Percentiles rank a stretch among this genome's conserved stretches.
Conservation (phyloP, 768 basidiomycete species). For the Phaffia australis region DNA sequence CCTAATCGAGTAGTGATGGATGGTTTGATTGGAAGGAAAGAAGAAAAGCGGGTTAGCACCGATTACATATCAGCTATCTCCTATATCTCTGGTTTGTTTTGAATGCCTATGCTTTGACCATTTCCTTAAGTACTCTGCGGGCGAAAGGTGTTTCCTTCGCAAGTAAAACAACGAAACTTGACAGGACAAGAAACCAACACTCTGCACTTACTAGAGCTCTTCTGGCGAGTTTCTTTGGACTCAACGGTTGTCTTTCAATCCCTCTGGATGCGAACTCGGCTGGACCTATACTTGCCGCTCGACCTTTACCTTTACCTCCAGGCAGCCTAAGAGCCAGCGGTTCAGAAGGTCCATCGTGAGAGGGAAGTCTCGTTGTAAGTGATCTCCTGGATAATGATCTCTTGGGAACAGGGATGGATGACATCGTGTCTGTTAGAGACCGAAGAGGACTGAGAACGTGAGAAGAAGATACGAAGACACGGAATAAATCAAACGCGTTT, state of each 20-base stretch:
- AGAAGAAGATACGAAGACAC: too few species aligned
- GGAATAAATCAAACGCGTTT: too few species aligned
- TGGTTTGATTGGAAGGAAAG: neutral
- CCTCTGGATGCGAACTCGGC: too few species aligned
- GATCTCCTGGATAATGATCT: too few species aligned
- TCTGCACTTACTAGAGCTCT: constrained; percentile 11
- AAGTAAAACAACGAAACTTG: neutral
- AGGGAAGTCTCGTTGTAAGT: too few species aligned
- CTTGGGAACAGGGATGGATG: too few species aligned
- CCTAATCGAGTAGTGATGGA: neutral
- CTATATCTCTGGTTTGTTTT: neutral
- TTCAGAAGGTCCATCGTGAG: too few species aligned
- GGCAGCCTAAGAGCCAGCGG: too few species aligned
- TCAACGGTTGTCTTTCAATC: neutral
- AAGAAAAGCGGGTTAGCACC: neutral
- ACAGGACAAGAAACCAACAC: neutral
- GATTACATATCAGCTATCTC: neutral
- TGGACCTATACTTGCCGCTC: too few species aligned
- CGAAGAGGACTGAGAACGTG: too few species aligned
- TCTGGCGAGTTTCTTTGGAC: constrained; percentile 14
- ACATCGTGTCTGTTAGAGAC: too few species aligned
- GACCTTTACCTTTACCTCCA: too few species aligned
- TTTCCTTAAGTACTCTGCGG: neutral
- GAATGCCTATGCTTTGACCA: neutral
- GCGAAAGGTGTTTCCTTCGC: neutral